Evolutionary conservation across 116 monocot species (phyloP).

Genomic region (Thalassia testudinum): DNA sequence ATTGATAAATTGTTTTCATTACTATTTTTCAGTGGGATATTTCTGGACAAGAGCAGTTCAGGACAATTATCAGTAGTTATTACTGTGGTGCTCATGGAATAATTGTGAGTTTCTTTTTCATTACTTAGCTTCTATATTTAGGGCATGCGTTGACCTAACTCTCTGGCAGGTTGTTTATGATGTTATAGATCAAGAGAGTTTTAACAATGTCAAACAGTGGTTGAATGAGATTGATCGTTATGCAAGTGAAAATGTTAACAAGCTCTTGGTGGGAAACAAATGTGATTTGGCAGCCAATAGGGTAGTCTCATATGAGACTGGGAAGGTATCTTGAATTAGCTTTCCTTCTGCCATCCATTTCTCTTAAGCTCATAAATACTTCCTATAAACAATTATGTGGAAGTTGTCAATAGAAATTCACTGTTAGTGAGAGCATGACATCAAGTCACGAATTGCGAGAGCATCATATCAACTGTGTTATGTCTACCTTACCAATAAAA

Average conservation of each 20-base stretch:
- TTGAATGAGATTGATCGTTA: conserved; percentile 55
- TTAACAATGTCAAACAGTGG: conserved; percentile 62
- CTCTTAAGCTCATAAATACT: too few relatives aligned
- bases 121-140: background rate
- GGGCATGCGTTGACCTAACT: background rate
- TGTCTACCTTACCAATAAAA: too few relatives aligned
- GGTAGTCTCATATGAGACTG: conserved; percentile 44
- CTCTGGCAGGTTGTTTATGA: conserved; percentile 45
- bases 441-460: too few relatives aligned
- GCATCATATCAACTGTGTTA: too few relatives aligned
- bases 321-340: conserved; percentile 20
- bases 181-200: conserved; percentile 55
- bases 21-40: conserved; percentile 41
- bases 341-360: too few relatives aligned
- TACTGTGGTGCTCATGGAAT: too few relatives aligned
- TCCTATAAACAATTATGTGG: too few relatives aligned
- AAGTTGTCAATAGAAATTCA: too few relatives aligned
- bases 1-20: too few relatives aligned
- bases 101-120: conserved; percentile 19
- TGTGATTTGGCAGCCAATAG: conserved; percentile 39
- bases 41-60: conserved; percentile 55
- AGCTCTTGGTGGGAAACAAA: conserved; percentile 54
- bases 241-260: conserved; percentile 60
- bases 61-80: conserved; percentile 62
- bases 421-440: too few relatives aligned